These are phyloP conservation scores for Berkeleyomyces rouxiae DNA, from an alignment of 2,329 filamentous ascomycete species.

Conservation along the genomic window DNA sequence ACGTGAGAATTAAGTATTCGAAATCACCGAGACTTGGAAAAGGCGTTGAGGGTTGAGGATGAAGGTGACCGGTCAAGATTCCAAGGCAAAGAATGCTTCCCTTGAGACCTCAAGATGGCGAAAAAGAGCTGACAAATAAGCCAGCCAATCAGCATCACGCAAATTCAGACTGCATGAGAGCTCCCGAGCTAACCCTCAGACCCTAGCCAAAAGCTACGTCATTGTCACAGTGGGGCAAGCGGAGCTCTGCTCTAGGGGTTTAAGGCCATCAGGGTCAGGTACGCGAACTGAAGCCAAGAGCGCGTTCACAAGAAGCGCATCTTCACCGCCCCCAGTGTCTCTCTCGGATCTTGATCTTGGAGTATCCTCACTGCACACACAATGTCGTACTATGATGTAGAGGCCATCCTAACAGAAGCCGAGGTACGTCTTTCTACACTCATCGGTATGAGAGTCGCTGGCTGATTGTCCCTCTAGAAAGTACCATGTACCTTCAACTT, in stretches of 20 bases:
- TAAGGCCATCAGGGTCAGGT: neutral
- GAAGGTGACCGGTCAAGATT: neutral
- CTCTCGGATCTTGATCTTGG: neutral
- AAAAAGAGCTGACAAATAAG: neutral
- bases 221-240: neutral
- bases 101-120: neutral
- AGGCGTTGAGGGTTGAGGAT: neutral
- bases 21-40: neutral
- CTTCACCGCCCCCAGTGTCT: neutral
- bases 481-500: slow-evolving; percentile 90
- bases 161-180: neutral
- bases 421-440: slow-evolving; percentile 36
- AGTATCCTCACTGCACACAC: neutral
- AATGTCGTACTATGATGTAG: slow-evolving; percentile 71
- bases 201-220: neutral
- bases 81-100: neutral
- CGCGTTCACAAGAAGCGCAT: neutral
- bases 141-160: neutral
- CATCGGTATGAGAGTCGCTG: neutral
- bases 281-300: neutral
- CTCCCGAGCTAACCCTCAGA: neutral
- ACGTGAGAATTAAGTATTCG: neutral
- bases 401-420: slow-evolving; percentile 69
- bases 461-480: slow-evolving; percentile 42
- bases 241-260: neutral